Conservation (phyloP, 1,284 basidiomycete species). For the Rhodotorula mucilaginosa region DNA sequence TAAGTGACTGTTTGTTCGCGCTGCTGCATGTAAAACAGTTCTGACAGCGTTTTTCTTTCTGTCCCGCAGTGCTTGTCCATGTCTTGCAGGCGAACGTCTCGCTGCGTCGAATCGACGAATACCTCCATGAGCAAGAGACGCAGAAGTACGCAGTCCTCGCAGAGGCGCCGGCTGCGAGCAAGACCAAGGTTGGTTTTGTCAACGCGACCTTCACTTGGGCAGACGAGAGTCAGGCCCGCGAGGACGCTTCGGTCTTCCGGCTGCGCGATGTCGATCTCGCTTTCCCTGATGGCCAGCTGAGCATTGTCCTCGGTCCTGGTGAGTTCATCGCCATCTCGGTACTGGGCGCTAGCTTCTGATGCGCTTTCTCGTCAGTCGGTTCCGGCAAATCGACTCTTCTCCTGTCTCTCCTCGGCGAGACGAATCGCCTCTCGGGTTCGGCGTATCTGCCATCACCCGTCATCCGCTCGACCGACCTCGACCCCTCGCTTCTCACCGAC, state of each 20-base stretch:
- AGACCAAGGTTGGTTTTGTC: conserved; percentile 55
- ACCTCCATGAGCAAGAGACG: conserved; percentile 57
- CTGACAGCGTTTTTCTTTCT: background rate
- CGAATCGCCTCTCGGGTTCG: conserved; percentile 53
- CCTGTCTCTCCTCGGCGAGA: conserved; percentile 62
- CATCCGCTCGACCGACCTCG: conserved; percentile 49
- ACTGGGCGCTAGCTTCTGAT: conserved; percentile 18
- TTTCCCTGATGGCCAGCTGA: conserved; percentile 58
- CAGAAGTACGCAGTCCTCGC: conserved; percentile 56
- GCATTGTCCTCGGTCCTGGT: conserved; percentile 49
- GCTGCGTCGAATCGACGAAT: conserved; percentile 51
- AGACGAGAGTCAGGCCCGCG: conserved; percentile 39
- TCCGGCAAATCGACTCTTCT: conserved; percentile 53
- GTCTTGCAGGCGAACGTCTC: conserved; percentile 53
- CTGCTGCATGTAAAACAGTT: background rate
- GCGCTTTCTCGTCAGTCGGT: conserved; percentile 49
- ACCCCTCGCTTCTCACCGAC: conserved; percentile 63
- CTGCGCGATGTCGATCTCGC: conserved; percentile 57
- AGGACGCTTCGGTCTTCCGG: conserved; percentile 47
- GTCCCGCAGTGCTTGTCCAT: conserved; percentile 50
- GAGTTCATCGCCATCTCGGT: background rate
- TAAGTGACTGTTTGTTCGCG: background rate
- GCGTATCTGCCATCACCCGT: conserved; percentile 57
- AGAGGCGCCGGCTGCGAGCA: conserved; percentile 44
- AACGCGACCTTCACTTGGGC: conserved; percentile 52